Percentiles rank a stretch among this genome's conserved stretches.
phyloP scores from a whole-genome alignment of 2,329 filamentous ascomycete species.

The Nemania sp. region DNA sequence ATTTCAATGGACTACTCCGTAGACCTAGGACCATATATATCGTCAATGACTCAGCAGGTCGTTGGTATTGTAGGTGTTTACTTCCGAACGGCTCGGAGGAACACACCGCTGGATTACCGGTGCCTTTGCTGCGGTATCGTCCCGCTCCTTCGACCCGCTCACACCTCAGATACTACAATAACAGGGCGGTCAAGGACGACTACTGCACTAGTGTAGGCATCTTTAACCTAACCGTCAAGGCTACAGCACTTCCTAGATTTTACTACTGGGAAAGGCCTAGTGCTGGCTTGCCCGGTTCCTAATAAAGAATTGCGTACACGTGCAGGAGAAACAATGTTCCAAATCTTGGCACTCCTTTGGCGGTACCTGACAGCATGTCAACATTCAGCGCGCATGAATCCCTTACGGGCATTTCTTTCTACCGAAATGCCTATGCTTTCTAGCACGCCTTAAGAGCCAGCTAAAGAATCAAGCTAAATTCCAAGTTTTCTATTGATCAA shows the following conservation, averaged over 20 bases:
- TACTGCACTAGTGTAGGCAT: background rate
- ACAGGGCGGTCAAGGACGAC: background rate
- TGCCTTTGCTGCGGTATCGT: background rate
- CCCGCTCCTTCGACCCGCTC: background rate
- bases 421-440: background rate
- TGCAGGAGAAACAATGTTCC: no score
- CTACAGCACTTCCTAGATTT: no score
- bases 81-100: background rate
- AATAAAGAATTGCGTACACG: no score
- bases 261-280: no score
- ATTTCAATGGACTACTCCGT: no score
- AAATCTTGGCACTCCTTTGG: no score
- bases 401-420: background rate
- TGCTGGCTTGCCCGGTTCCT: no score
- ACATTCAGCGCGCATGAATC: no score
- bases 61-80: no score
- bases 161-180: background rate
- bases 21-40: constrained; percentile 4
- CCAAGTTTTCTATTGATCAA: background rate
- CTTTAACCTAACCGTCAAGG: background rate
- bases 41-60: background rate
- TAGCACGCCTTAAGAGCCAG: background rate
- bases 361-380: no score
- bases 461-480: background rate
- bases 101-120: constrained; percentile 10